Percentiles rank a stretch among this genome's conserved stretches.
phyloP scores from a whole-genome alignment of 768 basidiomycete species.

The Auriscalpium vulgare region DNA sequence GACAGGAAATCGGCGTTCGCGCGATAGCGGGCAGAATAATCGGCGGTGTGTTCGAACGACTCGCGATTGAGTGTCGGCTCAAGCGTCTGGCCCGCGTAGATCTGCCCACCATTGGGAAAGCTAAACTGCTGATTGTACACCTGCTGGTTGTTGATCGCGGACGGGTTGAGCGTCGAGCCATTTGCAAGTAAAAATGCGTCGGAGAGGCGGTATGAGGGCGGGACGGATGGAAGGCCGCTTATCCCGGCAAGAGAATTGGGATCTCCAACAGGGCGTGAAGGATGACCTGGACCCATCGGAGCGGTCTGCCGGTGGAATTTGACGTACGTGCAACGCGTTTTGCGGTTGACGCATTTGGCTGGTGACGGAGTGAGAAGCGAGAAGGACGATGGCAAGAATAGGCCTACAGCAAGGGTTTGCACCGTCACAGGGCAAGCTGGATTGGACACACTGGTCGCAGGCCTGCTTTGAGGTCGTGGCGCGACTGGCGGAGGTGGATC shows the following conservation, averaged over 20 bases:
- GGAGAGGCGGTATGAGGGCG: slow-evolving; percentile 9
- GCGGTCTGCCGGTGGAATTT: slow-evolving; percentile 81
- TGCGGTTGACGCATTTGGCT: slow-evolving; percentile 73
- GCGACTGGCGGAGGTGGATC: slow-evolving; percentile 55
- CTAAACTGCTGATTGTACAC: slow-evolving; percentile 13
- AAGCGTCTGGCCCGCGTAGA: not conserved
- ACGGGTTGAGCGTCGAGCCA: not conserved
- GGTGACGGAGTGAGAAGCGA: slow-evolving; percentile 7
- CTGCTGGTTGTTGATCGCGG: not conserved
- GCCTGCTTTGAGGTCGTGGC: slow-evolving; percentile 78
- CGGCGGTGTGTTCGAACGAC: slow-evolving; percentile 19
- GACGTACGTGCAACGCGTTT: slow-evolving; percentile 69
- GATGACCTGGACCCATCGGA: slow-evolving; percentile 67
- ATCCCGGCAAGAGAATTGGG: slow-evolving; percentile 1
- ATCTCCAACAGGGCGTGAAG: slow-evolving; percentile 16
- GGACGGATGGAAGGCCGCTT: slow-evolving; percentile 4
- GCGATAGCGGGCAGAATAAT: slow-evolving; percentile 41
- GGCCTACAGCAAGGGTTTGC: slow-evolving; percentile 68
- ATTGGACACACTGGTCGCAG: slow-evolving; percentile 78
- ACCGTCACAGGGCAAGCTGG: slow-evolving; percentile 70
- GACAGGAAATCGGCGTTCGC: slow-evolving; percentile 37
- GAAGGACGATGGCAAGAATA: not conserved
- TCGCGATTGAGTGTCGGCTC: slow-evolving; percentile 1
- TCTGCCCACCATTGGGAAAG: slow-evolving; percentile 4
- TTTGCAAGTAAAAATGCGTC: slow-evolving; percentile 7